Conservation (phyloP, 2,329 filamentous ascomycete species). For the Colletotrichum liriopes region DNA sequence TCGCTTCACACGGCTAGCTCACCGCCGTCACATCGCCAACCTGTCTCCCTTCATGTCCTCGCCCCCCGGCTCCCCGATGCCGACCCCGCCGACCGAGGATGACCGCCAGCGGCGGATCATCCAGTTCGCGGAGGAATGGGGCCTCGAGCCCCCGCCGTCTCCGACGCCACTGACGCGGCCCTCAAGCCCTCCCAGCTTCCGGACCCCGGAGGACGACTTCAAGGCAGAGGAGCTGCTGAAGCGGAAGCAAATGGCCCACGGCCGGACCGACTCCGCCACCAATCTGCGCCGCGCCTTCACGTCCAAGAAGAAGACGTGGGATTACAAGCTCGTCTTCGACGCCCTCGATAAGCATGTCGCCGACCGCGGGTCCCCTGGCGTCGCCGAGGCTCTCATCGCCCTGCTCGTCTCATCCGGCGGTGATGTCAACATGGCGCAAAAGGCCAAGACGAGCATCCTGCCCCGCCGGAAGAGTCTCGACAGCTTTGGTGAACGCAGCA, state of each 20-base stretch:
- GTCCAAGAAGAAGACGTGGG: slow-evolving; percentile 66
- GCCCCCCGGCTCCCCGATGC: slow-evolving; percentile 36
- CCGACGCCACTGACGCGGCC: slow-evolving; percentile 60
- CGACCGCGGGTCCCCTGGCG: slow-evolving; percentile 65
- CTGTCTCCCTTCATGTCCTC: slow-evolving; percentile 23
- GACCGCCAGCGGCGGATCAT: slow-evolving; percentile 64
- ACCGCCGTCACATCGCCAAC: slow-evolving; percentile 16
- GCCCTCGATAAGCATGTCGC: slow-evolving; percentile 65
- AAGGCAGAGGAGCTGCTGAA: slow-evolving; percentile 70
- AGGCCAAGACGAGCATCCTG: slow-evolving; percentile 64
- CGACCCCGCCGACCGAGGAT: slow-evolving; percentile 40
- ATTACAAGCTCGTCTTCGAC: slow-evolving; percentile 68
- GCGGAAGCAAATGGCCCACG: slow-evolving; percentile 55
- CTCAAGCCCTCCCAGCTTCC: slow-evolving; percentile 59
- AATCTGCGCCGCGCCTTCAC: slow-evolving; percentile 59
- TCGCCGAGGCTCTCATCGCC: slow-evolving; percentile 69
- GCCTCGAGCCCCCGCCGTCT: slow-evolving; percentile 59
- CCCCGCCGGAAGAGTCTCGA: slow-evolving; percentile 67
- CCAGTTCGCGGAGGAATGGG: slow-evolving; percentile 67
- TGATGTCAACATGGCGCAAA: slow-evolving; percentile 64
- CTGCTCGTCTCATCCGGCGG: slow-evolving; percentile 66
- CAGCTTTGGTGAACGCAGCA: slow-evolving; percentile 63
- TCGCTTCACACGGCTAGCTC: background rate
- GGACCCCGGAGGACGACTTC: slow-evolving; percentile 65
- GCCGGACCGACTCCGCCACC: slow-evolving; percentile 50